Evolutionary conservation across 108 stramenopile species (phyloP).

Genomic region (Pseudonitzschia pungens): DNA sequence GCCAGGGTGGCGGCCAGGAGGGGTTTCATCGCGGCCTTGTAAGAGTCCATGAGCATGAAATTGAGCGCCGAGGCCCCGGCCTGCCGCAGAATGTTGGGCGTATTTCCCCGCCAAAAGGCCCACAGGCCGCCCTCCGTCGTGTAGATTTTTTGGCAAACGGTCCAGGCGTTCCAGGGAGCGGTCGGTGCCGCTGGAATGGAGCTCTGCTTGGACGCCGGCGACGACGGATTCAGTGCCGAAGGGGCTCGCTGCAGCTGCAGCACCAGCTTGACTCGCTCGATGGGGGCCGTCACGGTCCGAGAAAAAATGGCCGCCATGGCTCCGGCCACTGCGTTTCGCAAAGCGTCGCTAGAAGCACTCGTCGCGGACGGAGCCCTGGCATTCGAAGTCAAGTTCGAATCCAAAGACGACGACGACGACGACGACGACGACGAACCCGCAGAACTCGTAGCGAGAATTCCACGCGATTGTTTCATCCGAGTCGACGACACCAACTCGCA

Average conservation of each 20-base stretch:
- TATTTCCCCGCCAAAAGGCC: slow-evolving; percentile 86
- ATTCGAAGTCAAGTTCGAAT: background rate
- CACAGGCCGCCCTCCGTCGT: slow-evolving; percentile 54
- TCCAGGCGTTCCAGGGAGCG: slow-evolving; percentile 40
- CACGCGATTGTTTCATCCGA: too few species aligned
- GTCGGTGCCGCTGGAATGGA: slow-evolving; percentile 17
- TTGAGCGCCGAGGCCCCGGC: slow-evolving; percentile 80
- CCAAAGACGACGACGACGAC: too few species aligned
- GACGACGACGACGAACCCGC: background rate
- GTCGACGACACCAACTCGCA: too few species aligned
- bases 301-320: slow-evolving; percentile 81
- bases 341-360: background rate
- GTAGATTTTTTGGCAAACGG: slow-evolving; percentile 60
- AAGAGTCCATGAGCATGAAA: slow-evolving; percentile 81
- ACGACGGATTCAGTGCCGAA: background rate
- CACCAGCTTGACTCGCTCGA: slow-evolving; percentile 97
- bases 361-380: background rate
- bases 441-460: background rate
- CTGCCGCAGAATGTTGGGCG: slow-evolving; percentile 73
- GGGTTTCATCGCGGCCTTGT: slow-evolving; percentile 42
- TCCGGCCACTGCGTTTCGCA: slow-evolving; percentile 76
- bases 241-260: slow-evolving; percentile 80
- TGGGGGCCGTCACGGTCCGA: slow-evolving; percentile 91
- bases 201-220: background rate
- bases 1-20: background rate